These are phyloP conservation scores for Eimeria necatrix DNA, from an alignment of 169 alveolate species.

Conservation along the genomic window DNA sequence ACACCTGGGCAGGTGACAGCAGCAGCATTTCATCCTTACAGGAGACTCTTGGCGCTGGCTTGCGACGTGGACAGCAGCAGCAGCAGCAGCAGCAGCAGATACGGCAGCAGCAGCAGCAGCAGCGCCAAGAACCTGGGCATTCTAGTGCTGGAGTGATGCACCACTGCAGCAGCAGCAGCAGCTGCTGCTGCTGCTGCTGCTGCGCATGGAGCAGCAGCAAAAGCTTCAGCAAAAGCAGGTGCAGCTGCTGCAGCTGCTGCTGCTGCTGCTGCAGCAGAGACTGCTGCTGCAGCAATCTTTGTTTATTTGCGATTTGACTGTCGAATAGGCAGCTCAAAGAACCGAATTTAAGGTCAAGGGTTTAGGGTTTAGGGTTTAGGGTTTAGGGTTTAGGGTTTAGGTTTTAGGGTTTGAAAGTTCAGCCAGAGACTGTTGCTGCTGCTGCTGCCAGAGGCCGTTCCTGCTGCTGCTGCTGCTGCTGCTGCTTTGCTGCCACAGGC, in stretches of 20 bases:
- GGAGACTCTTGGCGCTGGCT: background rate
- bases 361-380: no score
- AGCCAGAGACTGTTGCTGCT: no score
- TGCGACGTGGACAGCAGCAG: background rate
- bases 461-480: no score
- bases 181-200: background rate
- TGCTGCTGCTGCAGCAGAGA: conserved; percentile 25
- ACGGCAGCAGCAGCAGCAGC: background rate
- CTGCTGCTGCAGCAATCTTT: conserved; percentile 51
- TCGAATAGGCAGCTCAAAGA: no score
- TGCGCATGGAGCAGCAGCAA: conserved; percentile 35
- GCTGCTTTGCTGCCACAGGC: no score
- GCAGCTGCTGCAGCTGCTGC: conserved; percentile 2
- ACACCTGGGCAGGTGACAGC: background rate
- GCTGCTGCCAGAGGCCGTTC: no score
- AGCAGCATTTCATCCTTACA: background rate
- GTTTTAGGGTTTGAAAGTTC: no score
- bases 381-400: no score
- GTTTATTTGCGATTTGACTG: no score
- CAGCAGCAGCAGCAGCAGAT: background rate
- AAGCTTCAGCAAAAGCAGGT: background rate
- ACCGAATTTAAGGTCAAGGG: no score
- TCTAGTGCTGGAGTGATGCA: background rate
- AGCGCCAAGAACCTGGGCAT: background rate
- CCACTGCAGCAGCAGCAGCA: conserved; percentile 37